Percentiles rank a stretch among this genome's conserved stretches.
Conservation (phyloP, 1,284 basidiomycete species). For the Irpex rosettiformis region DNA sequence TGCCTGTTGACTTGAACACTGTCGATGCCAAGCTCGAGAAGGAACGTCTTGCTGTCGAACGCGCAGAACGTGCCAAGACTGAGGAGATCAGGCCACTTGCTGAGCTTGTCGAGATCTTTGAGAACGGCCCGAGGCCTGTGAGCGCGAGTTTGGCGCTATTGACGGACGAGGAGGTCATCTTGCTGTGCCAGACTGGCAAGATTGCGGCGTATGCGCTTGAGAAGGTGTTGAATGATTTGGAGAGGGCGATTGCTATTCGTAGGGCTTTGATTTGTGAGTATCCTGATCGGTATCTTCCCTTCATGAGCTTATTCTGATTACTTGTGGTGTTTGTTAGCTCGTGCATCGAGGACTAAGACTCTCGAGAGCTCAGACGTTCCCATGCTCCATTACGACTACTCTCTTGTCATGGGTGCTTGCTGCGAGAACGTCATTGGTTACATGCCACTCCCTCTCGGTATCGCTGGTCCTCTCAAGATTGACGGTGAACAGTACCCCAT, state of each 20-base stretch:
- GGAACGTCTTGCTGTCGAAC: slow-evolving; percentile 15
- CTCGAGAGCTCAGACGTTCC: slow-evolving; percentile 87
- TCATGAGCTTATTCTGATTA: slow-evolving; percentile 11
- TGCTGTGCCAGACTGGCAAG: slow-evolving; percentile 90
- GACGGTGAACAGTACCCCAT: slow-evolving; percentile 88
- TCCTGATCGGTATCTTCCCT: background rate
- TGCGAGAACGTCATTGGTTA: slow-evolving; percentile 99
- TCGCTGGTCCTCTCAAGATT: slow-evolving; percentile 93
- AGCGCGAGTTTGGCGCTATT: slow-evolving; percentile 56
- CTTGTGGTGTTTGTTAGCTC: slow-evolving; percentile 47
- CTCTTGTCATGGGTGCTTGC: slow-evolving; percentile 93
- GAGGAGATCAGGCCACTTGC: slow-evolving; percentile 56
- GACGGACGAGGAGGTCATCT: slow-evolving; percentile 90
- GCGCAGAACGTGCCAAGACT: slow-evolving; percentile 6
- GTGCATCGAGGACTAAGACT: slow-evolving; percentile 81
- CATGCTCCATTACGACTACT: slow-evolving; percentile 88
- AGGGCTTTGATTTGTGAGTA: slow-evolving; percentile 87
- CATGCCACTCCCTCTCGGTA: slow-evolving; percentile 94
- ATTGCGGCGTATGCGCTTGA: slow-evolving; percentile 93
- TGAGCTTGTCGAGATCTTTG: slow-evolving; percentile 84
- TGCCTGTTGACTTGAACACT: slow-evolving; percentile 30
- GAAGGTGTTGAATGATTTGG: slow-evolving; percentile 85
- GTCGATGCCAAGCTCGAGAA: slow-evolving; percentile 34
- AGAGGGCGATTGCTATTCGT: slow-evolving; percentile 85
- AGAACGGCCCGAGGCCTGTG: slow-evolving; percentile 74